Evolutionary conservation across 768 basidiomycete species (phyloP).

Genomic region (Leccinellum albellum): DNA sequence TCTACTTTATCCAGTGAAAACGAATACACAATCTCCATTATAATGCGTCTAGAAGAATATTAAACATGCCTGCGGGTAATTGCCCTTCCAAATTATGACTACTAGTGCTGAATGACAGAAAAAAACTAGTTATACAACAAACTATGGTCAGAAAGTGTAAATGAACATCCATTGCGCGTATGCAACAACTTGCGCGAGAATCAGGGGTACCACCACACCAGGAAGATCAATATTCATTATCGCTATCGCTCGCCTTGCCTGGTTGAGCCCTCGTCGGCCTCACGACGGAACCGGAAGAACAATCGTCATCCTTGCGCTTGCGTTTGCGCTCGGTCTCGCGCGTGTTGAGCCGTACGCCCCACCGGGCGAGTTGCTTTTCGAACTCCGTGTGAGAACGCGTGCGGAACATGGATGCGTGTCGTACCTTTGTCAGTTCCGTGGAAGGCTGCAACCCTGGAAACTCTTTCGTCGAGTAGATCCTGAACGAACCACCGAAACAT

Average conservation of each 20-base stretch:
- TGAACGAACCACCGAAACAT: constrained; percentile 61
- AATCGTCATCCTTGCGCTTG: constrained; percentile 26
- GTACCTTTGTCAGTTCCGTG: constrained; percentile 63
- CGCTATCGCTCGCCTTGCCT: constrained; percentile 23
- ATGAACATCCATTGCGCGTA: constrained; percentile 6
- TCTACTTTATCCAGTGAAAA: background rate
- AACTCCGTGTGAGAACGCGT: constrained; percentile 1
- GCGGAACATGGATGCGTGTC: background rate
- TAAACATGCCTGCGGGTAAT: background rate
- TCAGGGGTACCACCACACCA: background rate
- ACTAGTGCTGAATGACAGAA: constrained; percentile 6
- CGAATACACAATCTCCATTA: constrained; percentile 8
- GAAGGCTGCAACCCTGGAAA: constrained; percentile 69
- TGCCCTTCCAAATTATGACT: constrained; percentile 4
- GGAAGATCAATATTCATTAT: constrained; percentile 15
- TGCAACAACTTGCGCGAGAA: background rate
- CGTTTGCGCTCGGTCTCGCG: constrained; percentile 36
- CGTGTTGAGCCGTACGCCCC: constrained; percentile 35
- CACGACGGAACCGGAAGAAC: constrained; percentile 2
- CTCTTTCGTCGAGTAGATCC: constrained; percentile 69
- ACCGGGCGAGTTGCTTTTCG: constrained; percentile 30
- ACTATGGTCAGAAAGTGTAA: constrained; percentile 1
- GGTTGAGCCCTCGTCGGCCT: constrained; percentile 1
- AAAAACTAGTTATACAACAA: constrained; percentile 16
- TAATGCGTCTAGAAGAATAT: constrained; percentile 3